Evolutionary conservation across 257 asterid species (phyloP), one percentile per base, ranked within the genome.

Genomic region (Capsicum pubescens): DNA sequence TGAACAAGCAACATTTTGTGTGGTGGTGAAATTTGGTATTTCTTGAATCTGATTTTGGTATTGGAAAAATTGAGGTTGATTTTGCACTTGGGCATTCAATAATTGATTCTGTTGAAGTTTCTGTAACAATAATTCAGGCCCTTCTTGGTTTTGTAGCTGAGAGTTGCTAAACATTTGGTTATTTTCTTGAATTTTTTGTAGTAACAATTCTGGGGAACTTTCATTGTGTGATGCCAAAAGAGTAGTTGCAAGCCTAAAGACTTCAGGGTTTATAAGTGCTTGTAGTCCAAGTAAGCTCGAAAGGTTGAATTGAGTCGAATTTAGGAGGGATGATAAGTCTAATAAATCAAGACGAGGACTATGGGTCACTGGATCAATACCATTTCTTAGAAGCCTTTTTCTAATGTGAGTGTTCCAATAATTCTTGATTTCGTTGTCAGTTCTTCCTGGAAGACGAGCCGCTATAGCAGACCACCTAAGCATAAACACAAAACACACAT

Each of bases 391-490:
- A 46, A 94, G 95, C 85, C 98, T 90, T 85, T 94, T 94, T 19
- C 97, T 83, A 11, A 94, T 91, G 84, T 92, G 95, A 0, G 98
- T 94, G 84, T 94, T 94, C 98, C 97, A 94, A 14, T 92, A 92
- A 64, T 94, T 94, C 97, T 94, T 94, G 88, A 94, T 91, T 71
- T 94, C 98, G 11, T 94, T 94, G 79, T 94, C 98, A 0, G 98
- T 94, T 72, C 98, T 89, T 68, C 98, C 98, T 0, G 98, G 97
- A 57, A 94, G 83, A 35, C 97, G 89, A 3, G 95, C 95, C 1
- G 98, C 98, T 39, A 94, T 94, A 0, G 97, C 95, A 0, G 98
- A 94, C 98, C 98, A 94, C 86, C 98, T 94, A 76, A 76, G 6
- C 5, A 26, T 3, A 52, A 76, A 52, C 81, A 36, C 13, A 19